Percentiles rank a stretch among this genome's conserved stretches.
Conservation (phyloP, 345 rosid species). For the Rhodomyrtus tomentosa region DNA sequence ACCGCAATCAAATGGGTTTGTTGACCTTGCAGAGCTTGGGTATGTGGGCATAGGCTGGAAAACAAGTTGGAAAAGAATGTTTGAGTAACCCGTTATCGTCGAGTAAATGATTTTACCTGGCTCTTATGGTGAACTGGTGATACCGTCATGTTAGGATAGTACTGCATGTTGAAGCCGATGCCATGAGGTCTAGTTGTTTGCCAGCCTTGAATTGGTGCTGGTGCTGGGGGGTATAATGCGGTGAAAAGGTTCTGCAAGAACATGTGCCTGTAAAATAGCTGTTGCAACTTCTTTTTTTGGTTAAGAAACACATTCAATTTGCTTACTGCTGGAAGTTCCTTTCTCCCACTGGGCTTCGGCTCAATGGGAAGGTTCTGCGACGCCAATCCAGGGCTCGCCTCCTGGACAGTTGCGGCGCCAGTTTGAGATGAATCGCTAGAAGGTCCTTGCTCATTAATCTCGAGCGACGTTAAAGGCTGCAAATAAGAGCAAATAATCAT, state of each 20-base stretch:
- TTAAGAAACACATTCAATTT: not conserved
- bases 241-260: constrained; percentile 61
- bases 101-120: not conserved
- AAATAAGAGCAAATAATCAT: not conserved
- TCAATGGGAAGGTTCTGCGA: constrained; percentile 18
- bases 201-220: constrained; percentile 37
- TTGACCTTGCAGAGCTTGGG: constrained; percentile 20
- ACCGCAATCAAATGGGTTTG: constrained; percentile 60
- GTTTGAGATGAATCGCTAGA: not conserved
- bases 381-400: constrained; percentile 8
- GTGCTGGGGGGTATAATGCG: constrained; percentile 26
- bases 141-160: constrained; percentile 27
- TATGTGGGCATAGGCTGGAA: constrained; percentile 33
- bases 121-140: not conserved
- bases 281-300: not conserved
- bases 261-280: not conserved
- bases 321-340: constrained; percentile 62
- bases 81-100: not conserved
- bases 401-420: constrained; percentile 16
- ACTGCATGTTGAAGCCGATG: constrained; percentile 36
- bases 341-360: constrained; percentile 28
- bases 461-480: not conserved
- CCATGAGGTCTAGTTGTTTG: constrained; percentile 28
- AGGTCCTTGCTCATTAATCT: constrained; percentile 16
- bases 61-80: not conserved